These are phyloP conservation scores for Acacia acuminata DNA, from an alignment of 306 rosid species.

Conservation along the genomic window DNA sequence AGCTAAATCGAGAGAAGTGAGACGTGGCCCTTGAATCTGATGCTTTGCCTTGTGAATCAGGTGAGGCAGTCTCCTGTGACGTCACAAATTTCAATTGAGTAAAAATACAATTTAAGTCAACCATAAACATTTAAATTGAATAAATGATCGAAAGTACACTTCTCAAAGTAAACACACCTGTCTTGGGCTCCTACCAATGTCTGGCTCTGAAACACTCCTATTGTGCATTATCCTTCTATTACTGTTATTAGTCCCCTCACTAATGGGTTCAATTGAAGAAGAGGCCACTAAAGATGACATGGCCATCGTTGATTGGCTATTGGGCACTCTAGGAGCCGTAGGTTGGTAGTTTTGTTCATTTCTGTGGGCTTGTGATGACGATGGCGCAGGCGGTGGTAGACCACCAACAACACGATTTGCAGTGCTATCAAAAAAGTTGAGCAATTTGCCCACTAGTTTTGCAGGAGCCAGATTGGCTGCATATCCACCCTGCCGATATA, in stretches of 20 bases:
- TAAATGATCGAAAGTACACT: constrained; percentile 20
- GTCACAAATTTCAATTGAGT: constrained; percentile 37
- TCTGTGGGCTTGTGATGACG: constrained; percentile 53
- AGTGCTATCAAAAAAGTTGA: constrained; percentile 86
- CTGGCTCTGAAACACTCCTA: constrained; percentile 97
- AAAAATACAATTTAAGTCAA: constrained; percentile 21
- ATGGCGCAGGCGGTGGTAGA: constrained; percentile 82
- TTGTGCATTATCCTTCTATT: constrained; percentile 49
- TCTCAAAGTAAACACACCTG: constrained; percentile 53
- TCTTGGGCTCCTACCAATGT: constrained; percentile 78
- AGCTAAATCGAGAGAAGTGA: constrained; percentile 76
- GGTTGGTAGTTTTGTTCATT: constrained; percentile 56
- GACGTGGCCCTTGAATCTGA: constrained; percentile 59
- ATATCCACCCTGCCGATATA: constrained; percentile 76
- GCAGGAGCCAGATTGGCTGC: constrained; percentile 76
- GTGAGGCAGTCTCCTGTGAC: constrained; percentile 47
- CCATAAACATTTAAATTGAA: constrained; percentile 23
- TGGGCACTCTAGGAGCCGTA: constrained; percentile 54
- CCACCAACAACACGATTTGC: constrained; percentile 97
- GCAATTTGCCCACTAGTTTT: constrained; percentile 84
- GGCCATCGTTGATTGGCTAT: constrained; percentile 88
- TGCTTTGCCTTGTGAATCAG: constrained; percentile 58
- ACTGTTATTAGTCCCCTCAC: constrained; percentile 64
- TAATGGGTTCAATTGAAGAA: constrained; percentile 75
- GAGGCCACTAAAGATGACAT: constrained; percentile 89